Percentiles rank a stretch among this genome's conserved stretches.
Conservation (phyloP, 805 yeast genomes). For the Vanderwaltozyma verrucispora region DNA sequence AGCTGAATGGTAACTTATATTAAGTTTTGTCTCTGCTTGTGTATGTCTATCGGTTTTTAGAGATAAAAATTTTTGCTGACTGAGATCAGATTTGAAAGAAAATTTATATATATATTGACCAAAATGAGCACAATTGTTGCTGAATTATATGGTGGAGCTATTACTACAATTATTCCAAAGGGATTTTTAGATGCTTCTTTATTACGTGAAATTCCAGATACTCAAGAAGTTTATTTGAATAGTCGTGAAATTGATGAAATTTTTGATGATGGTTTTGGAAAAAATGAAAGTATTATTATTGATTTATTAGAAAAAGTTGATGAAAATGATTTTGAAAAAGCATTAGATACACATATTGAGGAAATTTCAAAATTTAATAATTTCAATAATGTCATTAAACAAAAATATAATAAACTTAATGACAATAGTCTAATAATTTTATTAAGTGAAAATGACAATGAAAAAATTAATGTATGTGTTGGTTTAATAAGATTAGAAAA, state of each 20-base stretch:
- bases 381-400: slow-evolving; percentile 23
- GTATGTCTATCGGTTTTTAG: too few relatives aligned
- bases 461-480: slow-evolving; percentile 50
- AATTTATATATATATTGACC: neutral
- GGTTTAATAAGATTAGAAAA: slow-evolving; percentile 44
- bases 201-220: slow-evolving; percentile 79
- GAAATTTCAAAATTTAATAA: slow-evolving; percentile 43
- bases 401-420: slow-evolving; percentile 12
- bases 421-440: slow-evolving; percentile 22
- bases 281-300: slow-evolving; percentile 49
- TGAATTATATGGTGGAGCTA: slow-evolving; percentile 76
- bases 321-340: slow-evolving; percentile 29
- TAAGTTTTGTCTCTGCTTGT: too few relatives aligned
- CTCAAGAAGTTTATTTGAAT: slow-evolving; percentile 80
- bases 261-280: slow-evolving; percentile 28
- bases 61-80: too few relatives aligned
- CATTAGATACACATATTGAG: slow-evolving; percentile 42
- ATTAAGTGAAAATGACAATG: slow-evolving; percentile 36
- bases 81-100: too few relatives aligned
- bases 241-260: slow-evolving; percentile 26
- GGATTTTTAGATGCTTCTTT: slow-evolving; percentile 66
- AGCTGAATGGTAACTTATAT: too few relatives aligned
- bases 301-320: slow-evolving; percentile 50
- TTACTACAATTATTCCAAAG: slow-evolving; percentile 46
- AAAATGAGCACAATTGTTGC: neutral